Conservation (phyloP, 306 rosid genomes). For the Cucumis hystrix region DNA sequence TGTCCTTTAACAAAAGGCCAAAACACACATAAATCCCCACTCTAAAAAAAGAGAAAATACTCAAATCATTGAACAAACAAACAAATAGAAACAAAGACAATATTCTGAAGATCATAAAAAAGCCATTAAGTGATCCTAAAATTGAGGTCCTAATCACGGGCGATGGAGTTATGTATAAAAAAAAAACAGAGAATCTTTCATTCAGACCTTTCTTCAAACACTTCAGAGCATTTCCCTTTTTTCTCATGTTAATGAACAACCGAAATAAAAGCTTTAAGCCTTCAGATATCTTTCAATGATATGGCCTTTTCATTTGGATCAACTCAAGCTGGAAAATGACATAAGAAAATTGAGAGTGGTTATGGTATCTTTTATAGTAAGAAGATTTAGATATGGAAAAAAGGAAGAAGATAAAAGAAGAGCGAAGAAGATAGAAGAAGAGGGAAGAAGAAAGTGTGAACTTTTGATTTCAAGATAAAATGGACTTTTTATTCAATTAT, state of each 20-base stretch:
- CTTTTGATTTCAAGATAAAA: neutral
- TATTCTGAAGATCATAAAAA: neutral
- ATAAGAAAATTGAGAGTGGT: neutral
- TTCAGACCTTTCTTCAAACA: neutral
- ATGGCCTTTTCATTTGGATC: neutral
- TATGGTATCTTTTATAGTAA: neutral
- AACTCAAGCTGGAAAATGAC: neutral
- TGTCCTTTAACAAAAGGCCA: neutral
- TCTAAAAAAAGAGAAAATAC: neutral
- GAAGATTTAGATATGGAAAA: neutral
- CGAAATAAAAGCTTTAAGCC: neutral
- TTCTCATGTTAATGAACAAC: neutral
- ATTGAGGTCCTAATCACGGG: neutral
- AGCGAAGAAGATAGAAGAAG: too few species aligned
- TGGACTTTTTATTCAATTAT: neutral
- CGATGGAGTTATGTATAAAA: neutral
- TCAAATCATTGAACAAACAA: neutral
- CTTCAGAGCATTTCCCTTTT: neutral
- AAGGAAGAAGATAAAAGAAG: too few species aligned
- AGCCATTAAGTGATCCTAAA: neutral
- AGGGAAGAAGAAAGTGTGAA: neutral
- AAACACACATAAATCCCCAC: neutral
- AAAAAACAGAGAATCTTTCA: neutral
- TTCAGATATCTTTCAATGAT: neutral
- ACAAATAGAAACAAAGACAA: neutral